These are phyloP conservation scores for Crepidotus variabilis DNA, from an alignment of 768 basidiomycete species.

Conservation along the genomic window DNA sequence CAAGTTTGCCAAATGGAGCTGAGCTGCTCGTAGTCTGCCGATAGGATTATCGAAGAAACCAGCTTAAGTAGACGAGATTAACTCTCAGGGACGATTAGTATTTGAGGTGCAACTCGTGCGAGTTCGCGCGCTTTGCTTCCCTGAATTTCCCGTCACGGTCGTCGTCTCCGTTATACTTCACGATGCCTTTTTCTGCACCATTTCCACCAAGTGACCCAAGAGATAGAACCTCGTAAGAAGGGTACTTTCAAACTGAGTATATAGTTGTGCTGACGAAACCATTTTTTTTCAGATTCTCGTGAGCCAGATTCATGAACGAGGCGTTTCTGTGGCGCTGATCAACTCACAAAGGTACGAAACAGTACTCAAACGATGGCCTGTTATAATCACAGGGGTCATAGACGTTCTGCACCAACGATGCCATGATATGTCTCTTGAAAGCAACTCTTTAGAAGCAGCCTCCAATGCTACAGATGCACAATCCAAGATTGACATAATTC, in stretches of 20 bases:
- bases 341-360: constrained; percentile 62
- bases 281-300: constrained; percentile 57
- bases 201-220: constrained; percentile 73
- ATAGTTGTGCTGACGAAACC: background rate
- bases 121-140: no score
- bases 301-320: background rate
- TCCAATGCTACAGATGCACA: background rate
- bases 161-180: background rate
- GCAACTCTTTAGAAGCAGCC: constrained; percentile 20
- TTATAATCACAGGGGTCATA: constrained; percentile 79
- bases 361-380: constrained; percentile 75
- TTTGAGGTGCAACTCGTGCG: no score
- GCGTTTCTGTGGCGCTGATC: background rate
- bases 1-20: no score
- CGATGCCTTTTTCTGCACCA: constrained; percentile 34
- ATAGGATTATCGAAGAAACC: no score
- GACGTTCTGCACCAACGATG: constrained; percentile 71
- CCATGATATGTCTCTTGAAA: constrained; percentile 51
- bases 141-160: background rate
- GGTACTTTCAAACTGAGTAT: background rate
- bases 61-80: no score
- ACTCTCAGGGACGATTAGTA: no score
- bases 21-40: no score
- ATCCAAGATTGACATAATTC: constrained; percentile 20
- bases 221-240: constrained; percentile 56